Evolutionary conservation across 108 stramenopile genomes (phyloP).

Genomic region (Nannochloropsis salina): DNA sequence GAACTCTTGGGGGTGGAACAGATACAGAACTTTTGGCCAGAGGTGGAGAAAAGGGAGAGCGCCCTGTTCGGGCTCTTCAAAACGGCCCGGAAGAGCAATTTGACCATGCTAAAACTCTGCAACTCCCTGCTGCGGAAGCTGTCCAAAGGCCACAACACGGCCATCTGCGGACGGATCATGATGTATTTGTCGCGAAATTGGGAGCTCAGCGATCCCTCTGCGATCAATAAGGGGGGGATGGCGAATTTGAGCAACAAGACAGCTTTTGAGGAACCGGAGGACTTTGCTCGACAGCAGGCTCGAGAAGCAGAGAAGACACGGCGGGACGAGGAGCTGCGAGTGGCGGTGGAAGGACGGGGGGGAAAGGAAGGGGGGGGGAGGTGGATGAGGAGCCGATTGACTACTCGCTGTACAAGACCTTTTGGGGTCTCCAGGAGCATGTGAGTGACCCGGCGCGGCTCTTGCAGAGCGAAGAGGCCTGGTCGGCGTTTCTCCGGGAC

Average conservation of each 20-base stretch:
- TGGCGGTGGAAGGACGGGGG: background rate
- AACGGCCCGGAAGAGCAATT: slow-evolving; percentile 20
- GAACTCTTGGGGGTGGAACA: slow-evolving; percentile 8
- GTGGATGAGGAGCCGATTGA: slow-evolving; percentile 33
- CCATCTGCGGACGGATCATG: slow-evolving; percentile 32
- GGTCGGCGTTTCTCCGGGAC: slow-evolving; percentile 24
- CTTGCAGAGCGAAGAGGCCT: slow-evolving; percentile 31
- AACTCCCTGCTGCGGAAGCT: slow-evolving; percentile 32
- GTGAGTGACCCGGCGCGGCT: slow-evolving; percentile 25
- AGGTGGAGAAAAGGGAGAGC: slow-evolving; percentile 7
- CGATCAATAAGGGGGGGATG: slow-evolving; percentile 26
- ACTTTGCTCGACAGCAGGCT: background rate
- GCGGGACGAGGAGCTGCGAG: slow-evolving; percentile 4
- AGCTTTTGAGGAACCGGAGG: slow-evolving; percentile 8
- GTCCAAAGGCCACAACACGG: slow-evolving; percentile 27
- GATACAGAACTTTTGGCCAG: background rate
- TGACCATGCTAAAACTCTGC: slow-evolving; percentile 35
- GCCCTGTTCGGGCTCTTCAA: background rate
- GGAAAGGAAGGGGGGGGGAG: slow-evolving; percentile 2
- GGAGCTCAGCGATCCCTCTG: slow-evolving; percentile 30
- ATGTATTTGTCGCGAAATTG: slow-evolving; percentile 27
- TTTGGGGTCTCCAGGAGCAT: slow-evolving; percentile 49
- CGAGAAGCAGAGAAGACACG: background rate
- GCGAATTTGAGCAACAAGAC: slow-evolving; percentile 31
- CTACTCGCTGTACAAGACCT: slow-evolving; percentile 46